Evolutionary conservation across 2,329 filamentous ascomycete genomes (phyloP).

Genomic region (Chaetomiaceae sp.): DNA sequence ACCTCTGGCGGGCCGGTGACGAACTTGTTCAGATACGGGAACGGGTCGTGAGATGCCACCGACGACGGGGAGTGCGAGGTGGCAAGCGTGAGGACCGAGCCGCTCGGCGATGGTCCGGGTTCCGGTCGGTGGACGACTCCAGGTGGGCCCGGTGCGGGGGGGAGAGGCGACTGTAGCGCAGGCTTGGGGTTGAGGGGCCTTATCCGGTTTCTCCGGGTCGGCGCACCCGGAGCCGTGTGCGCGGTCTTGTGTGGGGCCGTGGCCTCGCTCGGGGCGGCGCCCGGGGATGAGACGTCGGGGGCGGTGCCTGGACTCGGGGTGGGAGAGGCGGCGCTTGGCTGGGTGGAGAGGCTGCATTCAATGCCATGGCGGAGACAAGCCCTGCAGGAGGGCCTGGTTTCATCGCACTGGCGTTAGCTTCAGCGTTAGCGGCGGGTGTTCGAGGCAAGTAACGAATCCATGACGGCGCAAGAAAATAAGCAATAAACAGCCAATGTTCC

Average conservation of each 20-base stretch:
- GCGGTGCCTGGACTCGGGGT: conserved; percentile 2
- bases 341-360: conserved; percentile 29
- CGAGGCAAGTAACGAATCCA: too few relatives aligned
- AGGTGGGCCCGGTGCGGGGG: background rate
- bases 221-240: too few relatives aligned
- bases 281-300: conserved; percentile 1
- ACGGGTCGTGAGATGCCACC: conserved; percentile 12
- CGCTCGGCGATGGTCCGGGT: conserved; percentile 1
- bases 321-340: background rate
- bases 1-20: conserved; percentile 13
- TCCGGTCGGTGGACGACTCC: background rate
- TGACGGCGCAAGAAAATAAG: too few relatives aligned
- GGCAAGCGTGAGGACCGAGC: conserved; percentile 1
- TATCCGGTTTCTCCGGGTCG: background rate
- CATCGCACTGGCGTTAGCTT: conserved; percentile 36
- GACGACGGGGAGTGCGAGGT: background rate
- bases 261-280: background rate
- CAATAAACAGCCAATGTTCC: too few relatives aligned
- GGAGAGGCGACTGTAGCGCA: background rate
- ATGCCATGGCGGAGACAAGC: conserved; percentile 35
- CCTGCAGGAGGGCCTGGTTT: conserved; percentile 35
- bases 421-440: too few relatives aligned
- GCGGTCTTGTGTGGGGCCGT: background rate
- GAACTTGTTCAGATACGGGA: conserved; percentile 23
- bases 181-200: conserved; percentile 15